A percentile compares a stretch with the other conserved stretches of the same genome.
Evolutionary conservation across 352 stramenopile genomes (phyloP).

Genomic region (Phytophthora crassamura): DNA sequence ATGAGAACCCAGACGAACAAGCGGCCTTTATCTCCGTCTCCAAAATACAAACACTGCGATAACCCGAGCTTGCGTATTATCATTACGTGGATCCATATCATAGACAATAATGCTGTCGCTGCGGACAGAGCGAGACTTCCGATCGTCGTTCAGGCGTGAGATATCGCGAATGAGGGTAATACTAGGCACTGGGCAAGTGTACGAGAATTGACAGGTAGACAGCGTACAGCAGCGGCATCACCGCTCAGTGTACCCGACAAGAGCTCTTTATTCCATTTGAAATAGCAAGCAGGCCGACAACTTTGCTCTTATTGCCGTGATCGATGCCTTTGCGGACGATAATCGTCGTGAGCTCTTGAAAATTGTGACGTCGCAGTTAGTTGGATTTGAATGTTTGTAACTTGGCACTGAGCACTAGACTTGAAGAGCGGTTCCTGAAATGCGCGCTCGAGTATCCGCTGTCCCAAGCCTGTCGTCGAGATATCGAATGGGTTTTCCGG

Average conservation of each 20-base stretch:
- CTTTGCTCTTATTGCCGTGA: conserved; percentile 7
- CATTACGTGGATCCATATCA: conserved; percentile 21
- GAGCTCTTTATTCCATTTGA: conserved; percentile 22
- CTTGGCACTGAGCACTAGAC: conserved; percentile 2
- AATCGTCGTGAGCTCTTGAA: conserved; percentile 2
- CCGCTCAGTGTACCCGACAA: conserved; percentile 17
- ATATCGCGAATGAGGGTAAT: conserved; percentile 17
- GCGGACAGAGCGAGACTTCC: conserved; percentile 12
- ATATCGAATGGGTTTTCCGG: not conserved
- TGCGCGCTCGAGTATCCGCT: not conserved
- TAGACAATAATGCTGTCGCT: conserved; percentile 5
- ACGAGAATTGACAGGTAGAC: conserved; percentile 10
- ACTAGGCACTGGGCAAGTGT: conserved; percentile 13
- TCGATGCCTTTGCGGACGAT: not conserved
- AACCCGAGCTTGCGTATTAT: conserved; percentile 24
- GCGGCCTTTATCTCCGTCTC: conserved; percentile 17
- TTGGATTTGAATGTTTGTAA: not conserved
- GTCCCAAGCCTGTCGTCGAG: conserved; percentile 3
- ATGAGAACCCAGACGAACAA: conserved; percentile 21
- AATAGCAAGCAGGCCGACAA: conserved; percentile 18
- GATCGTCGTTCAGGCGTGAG: conserved; percentile 5
- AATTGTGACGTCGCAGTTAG: not conserved
- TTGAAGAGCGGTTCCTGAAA: conserved; percentile 3
- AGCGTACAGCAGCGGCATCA: conserved; percentile 22
- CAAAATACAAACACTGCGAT: conserved; percentile 14